Conservation (phyloP, 306 rosid genomes). For the Macrotyloma uniflorum region DNA sequence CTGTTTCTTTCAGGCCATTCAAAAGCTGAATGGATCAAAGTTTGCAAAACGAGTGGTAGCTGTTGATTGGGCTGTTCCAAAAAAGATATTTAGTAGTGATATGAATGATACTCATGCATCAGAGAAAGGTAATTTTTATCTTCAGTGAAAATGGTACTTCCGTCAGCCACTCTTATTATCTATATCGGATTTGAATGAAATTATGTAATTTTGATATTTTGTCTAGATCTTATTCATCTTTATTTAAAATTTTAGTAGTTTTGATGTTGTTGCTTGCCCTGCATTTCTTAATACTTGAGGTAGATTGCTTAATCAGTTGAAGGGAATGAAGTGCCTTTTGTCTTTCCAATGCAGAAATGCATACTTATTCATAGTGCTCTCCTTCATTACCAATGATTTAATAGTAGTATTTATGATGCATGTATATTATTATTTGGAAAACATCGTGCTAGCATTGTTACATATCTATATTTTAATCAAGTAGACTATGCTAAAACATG, state of each 20-base stretch:
- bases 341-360: neutral
- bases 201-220: neutral
- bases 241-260: neutral
- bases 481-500: conserved; percentile 16
- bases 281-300: conserved; percentile 19
- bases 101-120: conserved; percentile 48
- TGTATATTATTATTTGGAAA: neutral
- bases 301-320: conserved; percentile 24
- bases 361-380: neutral
- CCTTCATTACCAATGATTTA: conserved; percentile 3
- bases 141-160: conserved; percentile 14
- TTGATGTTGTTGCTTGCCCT: neutral
- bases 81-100: conserved; percentile 70
- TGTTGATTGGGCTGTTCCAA: conserved; percentile 96
- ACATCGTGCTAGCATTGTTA: neutral
- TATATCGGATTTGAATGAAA: conserved; percentile 1
- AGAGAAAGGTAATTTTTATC: conserved; percentile 60
- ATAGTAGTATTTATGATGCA: neutral
- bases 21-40: conserved; percentile 73
- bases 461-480: neutral
- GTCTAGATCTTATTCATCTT: neutral
- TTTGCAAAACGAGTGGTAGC: conserved; percentile 81
- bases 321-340: conserved; percentile 6
- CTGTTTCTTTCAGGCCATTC: conserved; percentile 67
- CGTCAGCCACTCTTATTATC: neutral